Evolutionary conservation across 1,139 yeast species (phyloP).

Genomic region (Nakaseomyces uthaithaninus): DNA sequence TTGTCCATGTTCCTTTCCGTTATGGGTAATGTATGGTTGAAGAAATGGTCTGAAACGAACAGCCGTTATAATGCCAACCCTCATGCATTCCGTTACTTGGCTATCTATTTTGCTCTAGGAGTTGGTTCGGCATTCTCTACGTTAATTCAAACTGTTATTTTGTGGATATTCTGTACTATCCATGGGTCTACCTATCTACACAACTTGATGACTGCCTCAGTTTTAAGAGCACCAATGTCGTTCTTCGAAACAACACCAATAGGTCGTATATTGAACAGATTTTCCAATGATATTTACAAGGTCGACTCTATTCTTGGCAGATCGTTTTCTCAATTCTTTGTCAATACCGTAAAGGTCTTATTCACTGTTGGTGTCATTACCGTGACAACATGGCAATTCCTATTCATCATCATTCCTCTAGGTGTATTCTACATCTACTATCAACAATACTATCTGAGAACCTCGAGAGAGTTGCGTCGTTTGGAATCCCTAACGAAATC

Average conservation of each 20-base stretch:
- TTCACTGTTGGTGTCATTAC: slow-evolving; percentile 79
- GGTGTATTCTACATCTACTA: slow-evolving; percentile 66
- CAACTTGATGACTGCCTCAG: slow-evolving; percentile 67
- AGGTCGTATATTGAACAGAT: slow-evolving; percentile 88
- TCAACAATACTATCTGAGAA: slow-evolving; percentile 80
- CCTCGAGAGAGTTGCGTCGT: slow-evolving; percentile 92
- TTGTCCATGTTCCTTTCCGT: slow-evolving; percentile 55
- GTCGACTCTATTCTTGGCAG: slow-evolving; percentile 83
- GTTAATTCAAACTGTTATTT: slow-evolving; percentile 57
- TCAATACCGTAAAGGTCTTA: slow-evolving; percentile 61
- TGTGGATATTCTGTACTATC: slow-evolving; percentile 81
- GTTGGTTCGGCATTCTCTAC: slow-evolving; percentile 53
- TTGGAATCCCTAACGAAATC: slow-evolving; percentile 88
- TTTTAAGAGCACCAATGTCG: slow-evolving; percentile 89
- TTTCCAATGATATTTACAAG: slow-evolving; percentile 87
- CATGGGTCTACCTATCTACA: slow-evolving; percentile 76
- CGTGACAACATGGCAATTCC: slow-evolving; percentile 81
- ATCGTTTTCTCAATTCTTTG: slow-evolving; percentile 75
- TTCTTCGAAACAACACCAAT: slow-evolving; percentile 96
- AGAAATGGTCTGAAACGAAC: slow-evolving; percentile 94
- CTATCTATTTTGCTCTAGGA: slow-evolving; percentile 71
- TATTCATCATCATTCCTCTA: slow-evolving; percentile 64
- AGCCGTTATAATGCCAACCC: slow-evolving; percentile 65
- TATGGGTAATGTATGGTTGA: slow-evolving; percentile 77
- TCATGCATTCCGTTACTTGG: slow-evolving; percentile 56